Percentiles rank a stretch among this genome's conserved stretches.
phyloP scores from a whole-genome alignment of 257 asterid genomes.

The Cruciata laevipes region DNA sequence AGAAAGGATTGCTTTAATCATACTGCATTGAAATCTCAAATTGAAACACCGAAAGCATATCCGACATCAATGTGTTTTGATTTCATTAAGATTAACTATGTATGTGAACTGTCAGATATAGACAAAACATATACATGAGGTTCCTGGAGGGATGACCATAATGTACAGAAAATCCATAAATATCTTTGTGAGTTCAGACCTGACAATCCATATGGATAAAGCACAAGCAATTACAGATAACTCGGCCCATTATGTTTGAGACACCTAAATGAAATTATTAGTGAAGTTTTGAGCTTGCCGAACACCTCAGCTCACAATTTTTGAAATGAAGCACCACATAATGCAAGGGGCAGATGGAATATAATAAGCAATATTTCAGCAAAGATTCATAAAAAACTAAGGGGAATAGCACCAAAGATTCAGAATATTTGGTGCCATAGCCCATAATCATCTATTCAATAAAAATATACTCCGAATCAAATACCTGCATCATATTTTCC shows the following conservation, averaged over 20 bases:
- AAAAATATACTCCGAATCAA: background rate
- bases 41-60: background rate
- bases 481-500: background rate
- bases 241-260: slow-evolving; percentile 2
- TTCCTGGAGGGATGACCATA: slow-evolving; percentile 4
- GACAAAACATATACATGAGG: slow-evolving; percentile 9
- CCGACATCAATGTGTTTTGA: background rate
- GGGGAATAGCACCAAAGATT: background rate
- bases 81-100: background rate
- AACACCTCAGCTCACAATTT: slow-evolving; percentile 9
- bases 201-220: slow-evolving; percentile 6
- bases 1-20: background rate
- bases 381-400: background rate
- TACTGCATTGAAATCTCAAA: background rate
- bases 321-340: slow-evolving; percentile 1
- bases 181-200: background rate
- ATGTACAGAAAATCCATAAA: slow-evolving; percentile 6
- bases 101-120: background rate
- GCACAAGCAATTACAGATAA: slow-evolving; percentile 4
- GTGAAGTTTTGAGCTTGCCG: slow-evolving; percentile 1
- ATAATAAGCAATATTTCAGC: background rate
- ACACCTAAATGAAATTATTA: background rate
- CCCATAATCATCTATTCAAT: background rate
- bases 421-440: background rate
- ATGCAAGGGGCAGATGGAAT: slow-evolving; percentile 7